Evolutionary conservation across 2,329 filamentous ascomycete genomes (phyloP).

Genomic region (Uncinocarpus reesii): DNA sequence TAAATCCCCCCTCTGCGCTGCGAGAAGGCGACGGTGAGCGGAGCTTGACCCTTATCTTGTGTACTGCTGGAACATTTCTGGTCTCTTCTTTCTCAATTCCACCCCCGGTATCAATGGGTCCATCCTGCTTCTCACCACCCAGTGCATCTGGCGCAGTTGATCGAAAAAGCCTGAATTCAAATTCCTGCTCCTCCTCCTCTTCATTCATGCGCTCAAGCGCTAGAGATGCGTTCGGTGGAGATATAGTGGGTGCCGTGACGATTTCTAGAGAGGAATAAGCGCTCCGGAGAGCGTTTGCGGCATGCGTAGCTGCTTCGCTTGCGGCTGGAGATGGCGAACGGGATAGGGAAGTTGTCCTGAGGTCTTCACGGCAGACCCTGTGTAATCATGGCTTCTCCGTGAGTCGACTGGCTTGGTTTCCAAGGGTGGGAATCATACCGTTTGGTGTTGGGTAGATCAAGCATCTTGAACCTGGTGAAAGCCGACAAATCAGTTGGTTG

Average conservation of each 20-base stretch:
- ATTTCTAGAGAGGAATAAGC: constrained; percentile 15
- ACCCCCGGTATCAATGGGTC: neutral
- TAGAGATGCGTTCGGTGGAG: neutral
- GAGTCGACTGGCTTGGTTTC: neutral
- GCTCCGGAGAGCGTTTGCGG: constrained; percentile 12
- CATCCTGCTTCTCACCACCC: neutral
- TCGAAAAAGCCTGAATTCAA: constrained; percentile 36
- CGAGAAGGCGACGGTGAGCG: constrained; percentile 26
- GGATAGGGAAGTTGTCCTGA: constrained; percentile 14
- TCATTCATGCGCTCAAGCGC: constrained; percentile 8
- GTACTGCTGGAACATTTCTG: constrained; percentile 18
- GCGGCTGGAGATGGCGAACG: constrained; percentile 14
- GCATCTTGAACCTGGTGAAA: constrained; percentile 1
- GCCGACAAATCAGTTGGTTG: neutral
- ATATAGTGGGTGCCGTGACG: neutral
- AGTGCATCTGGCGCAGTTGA: constrained; percentile 11
- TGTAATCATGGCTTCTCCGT: neutral
- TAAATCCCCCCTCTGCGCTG: constrained; percentile 28
- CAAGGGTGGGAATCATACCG: constrained; percentile 4
- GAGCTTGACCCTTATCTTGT: constrained; percentile 33
- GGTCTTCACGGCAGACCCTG: constrained; percentile 18
- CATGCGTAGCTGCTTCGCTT: constrained; percentile 13
- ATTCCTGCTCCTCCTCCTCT: constrained; percentile 36
- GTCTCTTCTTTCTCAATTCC: neutral
- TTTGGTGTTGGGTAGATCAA: constrained; percentile 14